phyloP scores from a whole-genome alignment of 2,329 filamentous ascomycete genomes.

The Microcyclospora tardicrescens region DNA sequence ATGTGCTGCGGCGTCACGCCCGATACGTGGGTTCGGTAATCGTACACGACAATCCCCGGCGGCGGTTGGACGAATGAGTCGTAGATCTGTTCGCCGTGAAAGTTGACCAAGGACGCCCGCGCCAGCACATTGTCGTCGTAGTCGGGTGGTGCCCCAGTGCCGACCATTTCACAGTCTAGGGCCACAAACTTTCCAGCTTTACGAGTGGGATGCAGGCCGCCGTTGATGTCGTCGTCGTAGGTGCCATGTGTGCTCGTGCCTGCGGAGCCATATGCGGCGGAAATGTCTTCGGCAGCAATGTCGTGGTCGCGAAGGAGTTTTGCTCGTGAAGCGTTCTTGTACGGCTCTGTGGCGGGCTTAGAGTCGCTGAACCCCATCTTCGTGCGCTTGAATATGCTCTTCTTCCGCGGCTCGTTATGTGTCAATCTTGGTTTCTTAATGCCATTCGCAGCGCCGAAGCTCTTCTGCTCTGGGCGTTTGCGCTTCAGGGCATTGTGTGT shows the following conservation, averaged over 20 bases:
- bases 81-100: conserved; percentile 83
- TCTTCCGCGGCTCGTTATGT: conserved; percentile 3
- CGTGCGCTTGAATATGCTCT: conserved; percentile 7
- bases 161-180: conserved; percentile 98
- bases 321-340: background rate
- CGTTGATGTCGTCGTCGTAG: conserved; percentile 36
- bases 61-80: conserved; percentile 74
- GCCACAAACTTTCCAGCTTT: conserved; percentile 81
- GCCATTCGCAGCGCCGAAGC: too few species aligned
- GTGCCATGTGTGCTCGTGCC: conserved; percentile 48
- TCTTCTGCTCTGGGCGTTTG: conserved; percentile 14
- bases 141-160: conserved; percentile 52
- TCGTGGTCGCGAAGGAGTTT: conserved; percentile 19
- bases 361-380: conserved; percentile 41
- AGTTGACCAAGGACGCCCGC: conserved; percentile 82
- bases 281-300: conserved; percentile 47
- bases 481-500: conserved; percentile 25
- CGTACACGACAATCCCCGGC: conserved; percentile 55
- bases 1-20: conserved; percentile 68
- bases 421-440: too few species aligned
- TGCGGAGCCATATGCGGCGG: conserved; percentile 49
- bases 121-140: conserved; percentile 65
- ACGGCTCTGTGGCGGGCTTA: conserved; percentile 9
- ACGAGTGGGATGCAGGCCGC: conserved; percentile 37
- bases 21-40: conserved; percentile 81